Evolutionary conservation across 2,329 filamentous ascomycete species (phyloP), one percentile per base, ranked within the genome.

Genomic region (Sodiomyces alkalinus): DNA sequence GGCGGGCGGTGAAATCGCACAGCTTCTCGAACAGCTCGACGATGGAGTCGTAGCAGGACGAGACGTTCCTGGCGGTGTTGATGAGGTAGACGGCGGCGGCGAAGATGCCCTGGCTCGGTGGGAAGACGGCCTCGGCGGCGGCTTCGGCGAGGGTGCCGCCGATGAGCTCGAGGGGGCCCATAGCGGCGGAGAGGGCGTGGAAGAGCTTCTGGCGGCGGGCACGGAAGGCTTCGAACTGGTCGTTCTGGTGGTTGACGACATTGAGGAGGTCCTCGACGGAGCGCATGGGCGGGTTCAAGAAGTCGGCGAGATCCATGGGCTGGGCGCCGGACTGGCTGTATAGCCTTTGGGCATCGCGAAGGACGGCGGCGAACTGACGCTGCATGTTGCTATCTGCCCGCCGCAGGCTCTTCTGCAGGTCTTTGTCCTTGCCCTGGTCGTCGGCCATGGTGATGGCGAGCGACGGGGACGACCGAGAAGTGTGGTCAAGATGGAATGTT

Each of bases 1-100:
- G 35, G 11, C 58, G 47, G 6, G 45, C 40, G 4, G 56, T 61
- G 22, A 61, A 60, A 37, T 60, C 54, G 36, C 55, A 48, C 8
- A 62, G 39, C 18, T 51, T 48, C 8, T 48, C 48, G 39, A 64
- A 57, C 15, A 64, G 39, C 26, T 57, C 55, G 3, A 55, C 37
- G 6, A 64, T 62, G 5, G 49, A 49, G 37, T 64, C 55, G 26
- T 64, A 63, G 6, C 49, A 48, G 1, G 51, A 40, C 1, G 56
- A 60, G 11, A 62, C 59, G 27, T 59, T 52, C 13, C 52, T 51
- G 2, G 58, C 60, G 7, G 58, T 56, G 19, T 47, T 47, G 12
- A 64, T 46, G 7, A 64, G 42, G 30, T 58, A 55, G 10, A 50
- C 39, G 2, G 58, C 55, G 6, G 58, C 58, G 6, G 51, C 45